Base-by-base conservation (phyloP, 495 filamentous ascomycete species). In the Peziza echinospora region DNA sequence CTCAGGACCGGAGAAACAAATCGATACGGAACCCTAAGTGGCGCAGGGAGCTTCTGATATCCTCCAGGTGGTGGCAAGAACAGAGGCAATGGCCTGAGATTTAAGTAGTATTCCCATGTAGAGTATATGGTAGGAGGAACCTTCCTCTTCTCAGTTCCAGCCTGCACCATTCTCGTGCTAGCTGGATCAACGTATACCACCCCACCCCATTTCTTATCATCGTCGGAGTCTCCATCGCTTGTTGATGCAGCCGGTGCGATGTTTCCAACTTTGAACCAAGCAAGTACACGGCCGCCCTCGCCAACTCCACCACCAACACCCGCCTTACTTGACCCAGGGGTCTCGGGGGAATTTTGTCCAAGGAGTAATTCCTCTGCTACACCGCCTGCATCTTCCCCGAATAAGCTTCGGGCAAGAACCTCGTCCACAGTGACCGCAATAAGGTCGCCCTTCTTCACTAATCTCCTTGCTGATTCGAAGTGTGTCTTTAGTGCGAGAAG, bases 341-440 rank as follows among this genome's bases (percentile, higher is more conserved):
- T 26, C 63, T 58, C 51, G 54, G 64, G 55, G 13, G 30, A 37
- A 37, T 37, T 37, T 37, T 37, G 30, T 17, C 67, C 67, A 16
- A 63, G 68, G 43, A 67, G 64, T 17, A 65, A 64, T 37, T 87
- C 79, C 44, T 85, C 79, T 7, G 78, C 69, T 21, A 69, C 71
- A n/a, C 70, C 67, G 2, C 62, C 66, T 3, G 62, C 52, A 37
- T 65, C 63, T 0, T 68, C 63, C 2, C 69, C 65, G 51, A 82
- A 84, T 5, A 91, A 67, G 21, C 78, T 73, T 49, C 77, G 67
- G 0, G 82, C 85, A 11, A 94, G 70, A 43, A 75, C 70, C 48
- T 83, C 79, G 56, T 97, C 85, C 42, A 94, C 73, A 11, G 80
- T 72, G 10, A 97, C 78, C 17, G 77, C 84, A 13, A 97, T 76